phyloP scores from a whole-genome alignment of 106 monocot species.

The Ottelia alismoides region DNA sequence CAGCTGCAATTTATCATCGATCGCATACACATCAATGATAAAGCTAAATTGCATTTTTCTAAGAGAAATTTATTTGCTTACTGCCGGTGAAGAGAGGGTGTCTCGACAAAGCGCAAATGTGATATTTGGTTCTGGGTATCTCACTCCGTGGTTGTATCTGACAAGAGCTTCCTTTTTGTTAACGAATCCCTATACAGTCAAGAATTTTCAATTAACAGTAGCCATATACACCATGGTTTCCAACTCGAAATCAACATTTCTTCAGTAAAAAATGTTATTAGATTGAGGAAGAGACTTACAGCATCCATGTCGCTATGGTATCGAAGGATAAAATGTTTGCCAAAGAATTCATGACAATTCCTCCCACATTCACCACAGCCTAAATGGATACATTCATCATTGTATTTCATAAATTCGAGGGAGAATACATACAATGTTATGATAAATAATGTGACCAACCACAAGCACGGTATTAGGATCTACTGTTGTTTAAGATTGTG shows the following conservation, averaged over 20 bases:
- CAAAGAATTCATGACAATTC: constrained; percentile 65
- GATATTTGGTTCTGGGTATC: constrained; percentile 82
- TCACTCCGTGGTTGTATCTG: constrained; percentile 38
- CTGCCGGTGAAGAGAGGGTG: constrained; percentile 77
- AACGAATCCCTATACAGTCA: constrained; percentile 25
- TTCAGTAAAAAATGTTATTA: too few species aligned
- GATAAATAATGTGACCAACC: too few species aligned
- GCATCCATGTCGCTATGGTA: too few species aligned
- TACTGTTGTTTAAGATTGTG: too few species aligned
- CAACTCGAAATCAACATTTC: too few species aligned
- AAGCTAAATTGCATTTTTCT: background rate
- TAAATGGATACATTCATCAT: too few species aligned
- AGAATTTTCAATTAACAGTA: too few species aligned
- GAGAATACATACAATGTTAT: too few species aligned
- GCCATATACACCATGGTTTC: too few species aligned
- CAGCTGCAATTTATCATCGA: constrained; percentile 29
- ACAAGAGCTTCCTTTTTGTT: constrained; percentile 44
- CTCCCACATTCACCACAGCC: constrained; percentile 81
- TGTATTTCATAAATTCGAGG: too few species aligned
- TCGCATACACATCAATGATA: background rate
- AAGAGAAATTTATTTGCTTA: constrained; percentile 16
- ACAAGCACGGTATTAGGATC: too few species aligned
- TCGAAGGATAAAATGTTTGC: constrained; percentile 88
- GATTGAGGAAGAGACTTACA: too few species aligned
- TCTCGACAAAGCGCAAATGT: constrained; percentile 92